Conservation (phyloP, 805 yeast genomes). For the Yarrowia yakushimensis region DNA sequence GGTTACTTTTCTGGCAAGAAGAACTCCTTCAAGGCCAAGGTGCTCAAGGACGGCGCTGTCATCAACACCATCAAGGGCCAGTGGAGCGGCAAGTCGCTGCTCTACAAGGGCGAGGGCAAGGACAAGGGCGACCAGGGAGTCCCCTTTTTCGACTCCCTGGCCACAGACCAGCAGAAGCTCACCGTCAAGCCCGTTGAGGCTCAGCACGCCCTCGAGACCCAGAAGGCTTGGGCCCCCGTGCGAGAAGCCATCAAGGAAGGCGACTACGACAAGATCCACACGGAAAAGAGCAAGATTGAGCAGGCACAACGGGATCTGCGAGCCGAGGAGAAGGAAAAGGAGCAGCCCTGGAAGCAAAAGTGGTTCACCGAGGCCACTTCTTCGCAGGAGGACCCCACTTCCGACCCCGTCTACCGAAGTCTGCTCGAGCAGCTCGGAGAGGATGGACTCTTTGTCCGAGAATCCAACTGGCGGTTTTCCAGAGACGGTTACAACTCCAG, state of each 20-base stretch:
- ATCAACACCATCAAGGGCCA: conserved; percentile 82
- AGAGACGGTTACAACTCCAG: conserved; percentile 29
- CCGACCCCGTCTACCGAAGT: conserved; percentile 27
- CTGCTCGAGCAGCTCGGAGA: conserved; percentile 27
- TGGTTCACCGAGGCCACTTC: conserved; percentile 57
- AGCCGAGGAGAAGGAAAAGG: conserved; percentile 63
- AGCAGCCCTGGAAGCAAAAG: conserved; percentile 67
- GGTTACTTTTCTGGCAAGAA: conserved; percentile 96
- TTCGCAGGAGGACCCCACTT: conserved; percentile 27
- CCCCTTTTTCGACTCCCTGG: conserved; percentile 37
- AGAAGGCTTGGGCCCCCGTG: conserved; percentile 86
- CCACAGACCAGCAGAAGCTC: conserved; percentile 42
- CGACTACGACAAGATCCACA: conserved; percentile 69
- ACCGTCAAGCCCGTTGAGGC: conserved; percentile 75
- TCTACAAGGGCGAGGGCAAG: conserved; percentile 54
- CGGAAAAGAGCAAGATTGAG: conserved; percentile 75
- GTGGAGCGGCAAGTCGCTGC: conserved; percentile 74
- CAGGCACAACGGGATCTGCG: conserved; percentile 80
- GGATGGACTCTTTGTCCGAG: conserved; percentile 31
- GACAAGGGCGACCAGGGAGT: conserved; percentile 28
- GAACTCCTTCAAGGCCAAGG: conserved; percentile 83
- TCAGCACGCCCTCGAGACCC: conserved; percentile 77
- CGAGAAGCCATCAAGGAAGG: conserved; percentile 79
- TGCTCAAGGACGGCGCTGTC: conserved; percentile 58
- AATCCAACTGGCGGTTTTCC: conserved; percentile 32